These are phyloP conservation scores for Plasmodium sp. DNA, from an alignment of 169 alveolate species.

Conservation along the genomic window DNA sequence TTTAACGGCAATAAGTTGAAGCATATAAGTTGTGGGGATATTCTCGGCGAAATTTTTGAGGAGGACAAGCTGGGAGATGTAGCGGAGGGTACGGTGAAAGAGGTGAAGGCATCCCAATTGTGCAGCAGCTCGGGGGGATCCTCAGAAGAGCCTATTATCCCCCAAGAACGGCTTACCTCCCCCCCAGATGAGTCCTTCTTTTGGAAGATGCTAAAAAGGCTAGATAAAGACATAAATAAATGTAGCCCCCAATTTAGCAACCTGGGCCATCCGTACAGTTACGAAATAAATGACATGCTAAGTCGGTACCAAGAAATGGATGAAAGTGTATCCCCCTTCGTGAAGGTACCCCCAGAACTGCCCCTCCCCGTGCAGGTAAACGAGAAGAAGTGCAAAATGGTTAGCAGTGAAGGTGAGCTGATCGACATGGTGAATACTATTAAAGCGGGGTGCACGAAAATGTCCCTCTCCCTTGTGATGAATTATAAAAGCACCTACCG, in stretches of 20 bases:
- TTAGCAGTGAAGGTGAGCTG: constrained; percentile 40
- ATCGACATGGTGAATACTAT: constrained; percentile 63
- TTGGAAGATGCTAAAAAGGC: constrained; percentile 45
- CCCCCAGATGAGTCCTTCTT: constrained; percentile 12
- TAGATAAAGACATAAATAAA: constrained; percentile 39
- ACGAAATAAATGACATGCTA: constrained; percentile 52
- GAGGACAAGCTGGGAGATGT: not conserved
- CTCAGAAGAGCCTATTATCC: not conserved
- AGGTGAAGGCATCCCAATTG: not conserved
- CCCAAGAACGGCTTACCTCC: not conserved
- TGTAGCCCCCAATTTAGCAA: not conserved
- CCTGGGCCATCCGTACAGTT: constrained; percentile 40
- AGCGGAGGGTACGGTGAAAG: not conserved
- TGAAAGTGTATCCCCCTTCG: constrained; percentile 5
- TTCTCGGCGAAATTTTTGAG: constrained; percentile 15
- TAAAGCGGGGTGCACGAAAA: constrained; percentile 8
- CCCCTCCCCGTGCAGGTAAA: constrained; percentile 4
- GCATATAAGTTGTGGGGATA: not conserved
- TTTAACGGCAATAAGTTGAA: not conserved
- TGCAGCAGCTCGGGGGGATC: not conserved
- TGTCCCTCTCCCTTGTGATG: constrained; percentile 78
- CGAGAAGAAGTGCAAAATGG: constrained; percentile 19
- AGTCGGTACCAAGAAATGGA: not conserved
- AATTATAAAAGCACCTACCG: constrained; percentile 78
- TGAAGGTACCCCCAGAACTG: not conserved